Base-by-base conservation (phyloP, 257 asterid species). In the Jacaranda copaia region DNA sequence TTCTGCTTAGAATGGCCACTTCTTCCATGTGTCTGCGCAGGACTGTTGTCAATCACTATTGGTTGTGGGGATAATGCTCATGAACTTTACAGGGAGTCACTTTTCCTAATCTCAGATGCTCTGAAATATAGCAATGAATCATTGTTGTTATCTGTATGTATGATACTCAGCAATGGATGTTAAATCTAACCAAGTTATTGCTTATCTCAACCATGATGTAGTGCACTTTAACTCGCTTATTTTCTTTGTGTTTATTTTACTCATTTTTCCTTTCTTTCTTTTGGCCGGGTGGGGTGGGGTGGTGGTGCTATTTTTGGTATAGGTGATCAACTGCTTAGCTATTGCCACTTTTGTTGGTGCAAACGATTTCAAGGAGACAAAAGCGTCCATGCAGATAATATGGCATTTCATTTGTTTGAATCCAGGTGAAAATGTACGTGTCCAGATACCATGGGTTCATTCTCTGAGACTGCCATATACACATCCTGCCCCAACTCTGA, bases 1-100 rank as follows among this genome's bases (percentile, higher is more conserved):
- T 46, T 77, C 42, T 11, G n/a, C 66, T 19, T 63, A 64, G 19
- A 71, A 18, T 42, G 15, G 59, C 68, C 58, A 5, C 45, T 81
- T 19, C 38, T 61, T 51, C 40, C 10, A 11, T 4, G 7, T 51
- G 15, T 32, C 19, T 38, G 13, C 80, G 78, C 58, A 84, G 87
- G 87, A 39, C 52, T 84, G 39, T 20, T 84, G 81, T 77, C 83
- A 13, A 51, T 74, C 40, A 84, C 87, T 15, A 42, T 78, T 55
- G 87, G 87, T 20, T 75, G 56, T 65, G 85, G 85, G 64, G 85
- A 77, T 70, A 49, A 73, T 65, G 83, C 83, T 40, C 70, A 81
- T 51, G 85, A 84, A 72, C 75, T 81, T 69, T 81, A 77, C 73
- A 81, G 51, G 36, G 81, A 81, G 76, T 62, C 76, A 70, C 79